phyloP scores from a whole-genome alignment of 2,329 filamentous ascomycete genomes.

The Colletotrichum agaves region DNA sequence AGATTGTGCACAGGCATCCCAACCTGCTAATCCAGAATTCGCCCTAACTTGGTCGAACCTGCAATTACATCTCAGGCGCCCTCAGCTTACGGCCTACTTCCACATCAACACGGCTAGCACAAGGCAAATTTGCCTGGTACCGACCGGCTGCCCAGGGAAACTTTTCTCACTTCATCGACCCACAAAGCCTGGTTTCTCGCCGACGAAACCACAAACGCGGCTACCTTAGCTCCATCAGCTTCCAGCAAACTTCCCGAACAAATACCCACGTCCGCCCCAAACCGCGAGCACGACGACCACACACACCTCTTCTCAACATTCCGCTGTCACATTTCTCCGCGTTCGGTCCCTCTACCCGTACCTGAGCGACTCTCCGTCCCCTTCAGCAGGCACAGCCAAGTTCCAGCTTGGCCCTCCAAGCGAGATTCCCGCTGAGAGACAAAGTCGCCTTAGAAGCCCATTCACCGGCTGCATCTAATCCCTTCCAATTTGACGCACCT shows the following conservation, averaged over 20 bases:
- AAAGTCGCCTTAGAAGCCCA: conserved; percentile 25
- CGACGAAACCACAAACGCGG: background rate
- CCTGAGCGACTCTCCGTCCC: conserved; percentile 26
- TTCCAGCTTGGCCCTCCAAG: conserved; percentile 26
- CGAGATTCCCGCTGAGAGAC: conserved; percentile 35
- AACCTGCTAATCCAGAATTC: conserved; percentile 25
- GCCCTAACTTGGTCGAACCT: conserved; percentile 21
- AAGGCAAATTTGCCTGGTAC: conserved; percentile 19
- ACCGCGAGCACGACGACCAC: conserved; percentile 10
- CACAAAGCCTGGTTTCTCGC: background rate
- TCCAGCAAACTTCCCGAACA: conserved; percentile 27
- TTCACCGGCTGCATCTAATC: conserved; percentile 16
- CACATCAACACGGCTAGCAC: background rate
- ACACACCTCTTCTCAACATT: conserved; percentile 22
- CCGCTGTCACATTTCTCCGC: conserved; percentile 38
- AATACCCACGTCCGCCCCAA: conserved; percentile 32
- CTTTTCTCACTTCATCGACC: conserved; percentile 4
- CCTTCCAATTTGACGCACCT: conserved; percentile 4
- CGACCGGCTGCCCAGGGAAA: conserved; percentile 7
- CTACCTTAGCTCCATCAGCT: conserved; percentile 4
- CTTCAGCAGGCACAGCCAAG: conserved; percentile 2
- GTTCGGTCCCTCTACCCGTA: conserved; percentile 28
- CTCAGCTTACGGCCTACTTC: background rate
- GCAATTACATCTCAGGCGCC: conserved; percentile 24
- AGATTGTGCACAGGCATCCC: conserved; percentile 30